Evolutionary conservation across 768 basidiomycete genomes (phyloP), one percentile per base, ranked within the genome.

Genomic region (Phanerochaete sordida): DNA sequence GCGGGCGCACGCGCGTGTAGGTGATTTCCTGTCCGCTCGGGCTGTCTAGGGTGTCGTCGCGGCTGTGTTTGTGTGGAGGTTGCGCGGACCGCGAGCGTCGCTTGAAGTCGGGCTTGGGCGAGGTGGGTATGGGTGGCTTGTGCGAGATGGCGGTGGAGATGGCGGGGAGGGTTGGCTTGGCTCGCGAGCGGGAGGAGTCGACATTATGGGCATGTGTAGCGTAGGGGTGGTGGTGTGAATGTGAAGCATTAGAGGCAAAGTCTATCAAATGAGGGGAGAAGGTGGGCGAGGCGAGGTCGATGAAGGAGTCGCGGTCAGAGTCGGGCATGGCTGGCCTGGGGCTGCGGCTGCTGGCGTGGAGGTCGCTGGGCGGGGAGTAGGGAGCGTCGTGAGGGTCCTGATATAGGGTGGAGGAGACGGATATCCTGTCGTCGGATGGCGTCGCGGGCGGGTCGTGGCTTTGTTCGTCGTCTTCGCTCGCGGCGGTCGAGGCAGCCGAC

Each of bases 61-160:
- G 46, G 23, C 47, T 31, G 43, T 23, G 24, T 43, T 9, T 43
- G 12, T 39, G 48, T 16, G 57, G 58, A 1, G 61, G 61, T 31
- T 65, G 65, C 21, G 60, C 60, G 33, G 69, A 62, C 21, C 56
- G 68, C 53, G 62, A 73, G 13, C 64, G 67, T 53, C 78, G 76
- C 64, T 69, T 72, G 61, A 81, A 82, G 44, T 72, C 60, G 5
- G 81, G 79, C 60, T 81, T 85, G 11, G 81, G 76, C 2, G 74
- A 72, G n/a, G 47, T 48, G 82, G 15, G 76, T 77, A 83, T 46
- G 11, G 80, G 78, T 2, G 80, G 79, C 64, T 80, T 82, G 27
- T 48, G n/a, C 48, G 58, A 39, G 23, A 39, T 28, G 39, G 39
- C 39, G 6, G 52, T 54, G 27, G 59, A 51, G 45, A 59, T 59